Conservation (phyloP, 169 alveolate genomes). For the Cryptosporidium felis region DNA sequence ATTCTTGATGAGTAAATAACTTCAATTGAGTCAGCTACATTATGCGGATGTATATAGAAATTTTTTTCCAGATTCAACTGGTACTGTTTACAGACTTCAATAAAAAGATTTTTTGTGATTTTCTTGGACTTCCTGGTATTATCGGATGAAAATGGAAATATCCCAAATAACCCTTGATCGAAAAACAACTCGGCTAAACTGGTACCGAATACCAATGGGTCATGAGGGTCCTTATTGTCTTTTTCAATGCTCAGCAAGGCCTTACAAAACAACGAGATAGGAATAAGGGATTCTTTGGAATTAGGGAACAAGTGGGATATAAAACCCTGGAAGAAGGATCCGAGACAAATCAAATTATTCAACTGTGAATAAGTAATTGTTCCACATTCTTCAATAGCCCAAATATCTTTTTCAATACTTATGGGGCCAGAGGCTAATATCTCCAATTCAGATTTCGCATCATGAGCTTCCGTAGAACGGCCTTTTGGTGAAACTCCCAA, state of each 20-base stretch:
- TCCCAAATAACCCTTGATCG: background rate
- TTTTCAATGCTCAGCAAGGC: conserved; percentile 21
- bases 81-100: conserved; percentile 34
- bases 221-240: conserved; percentile 11
- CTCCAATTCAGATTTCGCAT: conserved; percentile 28
- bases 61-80: conserved; percentile 35
- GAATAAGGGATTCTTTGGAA: conserved; percentile 37
- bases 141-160: conserved; percentile 21
- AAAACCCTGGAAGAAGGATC: conserved; percentile 38
- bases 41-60: conserved; percentile 2
- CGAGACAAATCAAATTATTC: conserved; percentile 41
- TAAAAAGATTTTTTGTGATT: background rate
- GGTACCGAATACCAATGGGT: conserved; percentile 8
- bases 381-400: conserved; percentile 64
- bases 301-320: conserved; percentile 36
- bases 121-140: background rate
- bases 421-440: background rate
- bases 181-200: conserved; percentile 1
- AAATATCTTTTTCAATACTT: conserved; percentile 11
- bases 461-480: background rate
- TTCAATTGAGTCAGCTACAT: conserved; percentile 28
- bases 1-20: conserved; percentile 2
- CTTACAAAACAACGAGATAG: conserved; percentile 45
- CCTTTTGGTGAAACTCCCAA: conserved; percentile 43
- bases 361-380: background rate